Evolutionary conservation across 2,329 filamentous ascomycete species (phyloP).

Genomic region (Penicillium griseofulvum): DNA sequence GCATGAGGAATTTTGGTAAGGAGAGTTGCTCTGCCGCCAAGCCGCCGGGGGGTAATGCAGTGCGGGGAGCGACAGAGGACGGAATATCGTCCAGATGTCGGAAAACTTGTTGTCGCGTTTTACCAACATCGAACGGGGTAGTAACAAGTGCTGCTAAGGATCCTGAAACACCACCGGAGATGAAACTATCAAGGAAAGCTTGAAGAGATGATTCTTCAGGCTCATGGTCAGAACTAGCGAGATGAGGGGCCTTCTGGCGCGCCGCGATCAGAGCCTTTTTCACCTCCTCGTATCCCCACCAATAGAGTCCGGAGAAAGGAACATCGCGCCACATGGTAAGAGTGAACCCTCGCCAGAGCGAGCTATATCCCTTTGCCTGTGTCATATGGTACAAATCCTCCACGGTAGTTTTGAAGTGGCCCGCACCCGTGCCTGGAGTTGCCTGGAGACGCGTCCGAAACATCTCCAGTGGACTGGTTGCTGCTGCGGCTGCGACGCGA

Average conservation of each 20-base stretch:
- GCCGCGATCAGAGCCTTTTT: constrained; percentile 68
- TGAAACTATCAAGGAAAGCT: constrained; percentile 85
- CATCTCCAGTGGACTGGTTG: constrained; percentile 88
- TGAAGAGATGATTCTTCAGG: constrained; percentile 44
- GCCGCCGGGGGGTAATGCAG: background rate
- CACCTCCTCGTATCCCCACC: constrained; percentile 93
- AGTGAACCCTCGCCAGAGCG: constrained; percentile 85
- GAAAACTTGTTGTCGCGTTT: constrained; percentile 87
- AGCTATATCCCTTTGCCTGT: constrained; percentile 68
- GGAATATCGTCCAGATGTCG: constrained; percentile 53
- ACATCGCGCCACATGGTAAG: constrained; percentile 96
- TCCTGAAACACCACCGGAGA: constrained; percentile 79
- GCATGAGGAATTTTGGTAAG: constrained; percentile 81
- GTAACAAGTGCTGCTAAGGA: constrained; percentile 83
- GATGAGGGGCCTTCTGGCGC: constrained; percentile 50
- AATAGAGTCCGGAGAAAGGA: constrained; percentile 94
- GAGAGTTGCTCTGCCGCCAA: constrained; percentile 66
- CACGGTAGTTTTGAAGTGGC: constrained; percentile 77
- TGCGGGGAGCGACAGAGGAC: constrained; percentile 12
- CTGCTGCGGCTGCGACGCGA: constrained; percentile 74
- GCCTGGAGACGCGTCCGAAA: constrained; percentile 91
- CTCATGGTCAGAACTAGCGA: constrained; percentile 57
- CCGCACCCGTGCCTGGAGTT: constrained; percentile 55
- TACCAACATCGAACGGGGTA: constrained; percentile 95
- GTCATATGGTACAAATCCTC: constrained; percentile 78